phyloP scores from a whole-genome alignment of 2,329 filamentous ascomycete genomes.

The Pseudogymnoascus sp. region DNA sequence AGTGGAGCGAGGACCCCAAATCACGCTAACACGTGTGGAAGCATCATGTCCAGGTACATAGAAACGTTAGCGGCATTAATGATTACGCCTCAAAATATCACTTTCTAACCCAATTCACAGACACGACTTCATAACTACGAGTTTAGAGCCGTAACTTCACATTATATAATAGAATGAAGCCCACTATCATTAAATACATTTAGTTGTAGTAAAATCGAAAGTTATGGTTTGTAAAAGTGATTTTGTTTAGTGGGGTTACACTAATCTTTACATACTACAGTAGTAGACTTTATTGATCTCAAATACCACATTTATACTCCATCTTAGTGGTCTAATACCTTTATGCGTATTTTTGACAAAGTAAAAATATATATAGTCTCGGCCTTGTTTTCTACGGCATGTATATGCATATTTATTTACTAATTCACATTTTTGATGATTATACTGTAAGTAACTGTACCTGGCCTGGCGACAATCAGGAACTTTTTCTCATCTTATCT shows the following conservation, averaged over 20 bases:
- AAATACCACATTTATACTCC: no score
- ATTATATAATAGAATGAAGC: not conserved
- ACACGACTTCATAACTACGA: not conserved
- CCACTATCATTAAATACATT: not conserved
- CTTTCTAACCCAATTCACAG: not conserved
- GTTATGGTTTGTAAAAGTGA: no score
- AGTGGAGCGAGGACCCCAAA: not conserved
- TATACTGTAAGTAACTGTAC: not conserved
- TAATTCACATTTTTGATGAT: not conserved
- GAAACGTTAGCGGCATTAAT: not conserved
- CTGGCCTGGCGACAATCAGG: not conserved
- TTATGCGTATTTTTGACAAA: no score
- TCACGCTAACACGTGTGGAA: not conserved
- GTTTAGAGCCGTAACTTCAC: not conserved
- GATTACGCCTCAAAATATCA: not conserved
- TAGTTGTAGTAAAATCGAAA: not conserved
- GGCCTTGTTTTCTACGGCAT: not conserved
- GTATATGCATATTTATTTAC: not conserved
- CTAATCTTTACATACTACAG: no score
- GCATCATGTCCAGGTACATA: not conserved
- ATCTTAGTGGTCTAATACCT: no score
- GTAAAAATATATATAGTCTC: not conserved
- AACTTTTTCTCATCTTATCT: not conserved
- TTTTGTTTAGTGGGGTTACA: no score
- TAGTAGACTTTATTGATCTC: no score